Evolutionary conservation across 2,329 filamentous ascomycete genomes (phyloP), one percentile per base, ranked within the genome.

Genomic region (Lasiodiplodia citricola): DNA sequence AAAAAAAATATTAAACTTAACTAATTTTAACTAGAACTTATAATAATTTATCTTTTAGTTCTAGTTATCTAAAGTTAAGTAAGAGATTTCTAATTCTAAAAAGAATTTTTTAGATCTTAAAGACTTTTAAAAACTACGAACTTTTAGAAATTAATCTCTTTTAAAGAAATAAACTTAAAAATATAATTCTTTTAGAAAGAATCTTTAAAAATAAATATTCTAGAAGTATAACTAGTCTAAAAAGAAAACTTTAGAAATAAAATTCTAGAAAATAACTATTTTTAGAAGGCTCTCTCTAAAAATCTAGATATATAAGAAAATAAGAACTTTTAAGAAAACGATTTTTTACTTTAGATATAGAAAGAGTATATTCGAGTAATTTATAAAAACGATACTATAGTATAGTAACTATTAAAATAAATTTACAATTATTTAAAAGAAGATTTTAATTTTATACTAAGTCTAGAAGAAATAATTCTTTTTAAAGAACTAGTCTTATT

Each of bases 111-210:
- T 44, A 44, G 38, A 3, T 3, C 25, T 25, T 25, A 25, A 3
- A 25, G 25, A 25, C 3, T 25, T 25, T 25, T 25, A 25, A 4
- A 7, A 56, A 38, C 52, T 35, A 31, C 6, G 11, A 23, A 35
- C 52, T 56, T n/a, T 23, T 35, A 56, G 52, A 23, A 56, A 21
- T 68, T 72, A 21, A 50, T 68, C 4, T 18, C 38, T 44, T 25
- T 3, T 25, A 25, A 3, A 44, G 38, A 18, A 44, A 44, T 44
- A 44, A 13, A 44, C 25, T 3, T 25, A 44, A 4, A 18, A 44
- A 44, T 44, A 44, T 44, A 44, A 16, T 72, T 69, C 5, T 67
- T 73, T 3, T 25, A 25, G 3, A 3, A 25, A 25, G 25, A 3
- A 25, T 3, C 25, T 25, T 3, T 25, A 25, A 3, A 25, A 3